Conservation (phyloP, 192 early-diverging fungal genomes). For the Coemansia sp. region DNA sequence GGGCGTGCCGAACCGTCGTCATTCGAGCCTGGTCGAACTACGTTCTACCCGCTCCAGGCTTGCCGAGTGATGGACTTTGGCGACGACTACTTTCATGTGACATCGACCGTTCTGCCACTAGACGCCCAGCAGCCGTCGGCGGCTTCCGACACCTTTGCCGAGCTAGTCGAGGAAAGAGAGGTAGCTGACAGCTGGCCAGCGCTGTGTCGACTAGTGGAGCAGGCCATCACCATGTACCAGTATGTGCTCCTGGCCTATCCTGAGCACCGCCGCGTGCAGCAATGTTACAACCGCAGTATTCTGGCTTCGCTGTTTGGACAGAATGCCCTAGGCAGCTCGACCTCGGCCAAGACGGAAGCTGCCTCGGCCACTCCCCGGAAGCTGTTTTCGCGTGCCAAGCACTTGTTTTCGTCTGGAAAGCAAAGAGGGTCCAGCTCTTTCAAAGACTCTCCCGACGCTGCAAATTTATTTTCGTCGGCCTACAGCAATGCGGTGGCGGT, state of each 20-base stretch:
- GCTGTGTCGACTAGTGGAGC: conserved; percentile 52
- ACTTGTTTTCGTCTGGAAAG: conserved; percentile 48
- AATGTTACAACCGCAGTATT: conserved; percentile 59
- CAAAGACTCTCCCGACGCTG: conserved; percentile 19
- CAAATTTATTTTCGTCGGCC: conserved; percentile 43
- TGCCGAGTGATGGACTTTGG: conserved; percentile 51
- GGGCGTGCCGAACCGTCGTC: background rate
- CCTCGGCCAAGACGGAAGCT: conserved; percentile 40
- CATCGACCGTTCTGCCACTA: conserved; percentile 44
- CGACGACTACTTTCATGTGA: conserved; percentile 50
- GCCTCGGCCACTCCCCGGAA: conserved; percentile 51
- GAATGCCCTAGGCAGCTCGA: conserved; percentile 52
- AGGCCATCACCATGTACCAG: conserved; percentile 51
- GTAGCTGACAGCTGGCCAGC: conserved; percentile 49
- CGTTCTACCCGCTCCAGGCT: conserved; percentile 44
- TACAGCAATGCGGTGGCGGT: conserved; percentile 42
- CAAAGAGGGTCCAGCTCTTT: conserved; percentile 12
- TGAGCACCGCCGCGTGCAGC: conserved; percentile 54
- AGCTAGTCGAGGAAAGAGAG: conserved; percentile 53
- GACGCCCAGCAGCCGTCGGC: conserved; percentile 19
- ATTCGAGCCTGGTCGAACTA: conserved; percentile 4
- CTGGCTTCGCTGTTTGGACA: conserved; percentile 54
- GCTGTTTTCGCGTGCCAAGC: conserved; percentile 53
- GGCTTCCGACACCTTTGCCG: conserved; percentile 41
- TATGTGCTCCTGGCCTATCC: conserved; percentile 53